phyloP scores from a whole-genome alignment of 2,329 filamentous ascomycete species.

The Rhynchosporium graminicola region DNA sequence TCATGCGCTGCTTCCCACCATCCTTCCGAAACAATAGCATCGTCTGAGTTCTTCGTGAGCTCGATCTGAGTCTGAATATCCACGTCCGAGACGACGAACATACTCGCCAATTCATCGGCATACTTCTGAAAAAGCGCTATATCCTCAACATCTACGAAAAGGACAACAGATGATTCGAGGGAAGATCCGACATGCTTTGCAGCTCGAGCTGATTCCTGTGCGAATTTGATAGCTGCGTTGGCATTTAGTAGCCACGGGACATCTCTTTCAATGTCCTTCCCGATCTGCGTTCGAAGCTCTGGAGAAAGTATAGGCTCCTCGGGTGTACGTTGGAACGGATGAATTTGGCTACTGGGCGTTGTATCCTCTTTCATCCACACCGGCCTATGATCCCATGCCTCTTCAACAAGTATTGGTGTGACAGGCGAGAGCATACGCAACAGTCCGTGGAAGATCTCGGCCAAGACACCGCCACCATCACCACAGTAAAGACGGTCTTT shows the following conservation, averaged over 20 bases:
- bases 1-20: slow-evolving; percentile 44
- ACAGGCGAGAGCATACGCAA: slow-evolving; percentile 79
- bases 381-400: slow-evolving; percentile 81
- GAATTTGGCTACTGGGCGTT: slow-evolving; percentile 30
- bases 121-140: slow-evolving; percentile 36
- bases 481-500: slow-evolving; percentile 94
- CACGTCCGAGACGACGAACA: slow-evolving; percentile 72
- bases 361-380: slow-evolving; percentile 54
- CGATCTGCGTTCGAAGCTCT: slow-evolving; percentile 4
- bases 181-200: slow-evolving; percentile 77
- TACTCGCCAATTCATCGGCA: slow-evolving; percentile 48
- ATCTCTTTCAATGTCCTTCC: slow-evolving; percentile 23
- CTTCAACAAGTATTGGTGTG: slow-evolving; percentile 80
- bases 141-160: slow-evolving; percentile 48
- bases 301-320: slow-evolving; percentile 26
- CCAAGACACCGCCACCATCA: slow-evolving; percentile 62
- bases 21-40: too few species aligned
- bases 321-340: slow-evolving; percentile 46
- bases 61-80: slow-evolving; percentile 42
- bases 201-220: slow-evolving; percentile 71
- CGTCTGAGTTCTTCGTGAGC: slow-evolving; percentile 30
- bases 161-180: slow-evolving; percentile 71
- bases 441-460: slow-evolving; percentile 70
- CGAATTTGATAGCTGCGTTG: slow-evolving; percentile 69
- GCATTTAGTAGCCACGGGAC: slow-evolving; percentile 33